Conservation (phyloP, 2,329 filamentous ascomycete genomes). For the Lecanicillium sp. region DNA sequence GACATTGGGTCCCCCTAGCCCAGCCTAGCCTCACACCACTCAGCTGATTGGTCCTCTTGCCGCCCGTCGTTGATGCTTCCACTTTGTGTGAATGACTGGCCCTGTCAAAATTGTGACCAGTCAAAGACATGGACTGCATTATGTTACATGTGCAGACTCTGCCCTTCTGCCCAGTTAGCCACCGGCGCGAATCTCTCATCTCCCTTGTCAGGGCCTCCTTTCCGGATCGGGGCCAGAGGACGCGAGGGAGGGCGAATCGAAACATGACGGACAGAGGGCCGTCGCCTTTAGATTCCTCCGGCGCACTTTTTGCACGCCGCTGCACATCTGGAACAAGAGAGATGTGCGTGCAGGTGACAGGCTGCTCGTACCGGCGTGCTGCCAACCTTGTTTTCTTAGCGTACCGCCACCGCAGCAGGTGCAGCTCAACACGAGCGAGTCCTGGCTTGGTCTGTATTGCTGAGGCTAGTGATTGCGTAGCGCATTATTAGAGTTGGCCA, state of each 20-base stretch:
- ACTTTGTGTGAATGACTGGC: not conserved
- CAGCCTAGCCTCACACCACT: not conserved
- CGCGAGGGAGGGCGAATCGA: not conserved
- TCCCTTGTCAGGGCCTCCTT: not conserved
- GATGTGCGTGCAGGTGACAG: too few relatives aligned
- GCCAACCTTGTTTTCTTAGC: too few relatives aligned
- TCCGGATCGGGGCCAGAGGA: not conserved
- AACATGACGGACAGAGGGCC: not conserved
- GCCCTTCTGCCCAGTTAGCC: not conserved
- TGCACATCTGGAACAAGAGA: too few relatives aligned
- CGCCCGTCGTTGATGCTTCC: conserved; percentile 7
- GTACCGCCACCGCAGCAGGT: too few relatives aligned
- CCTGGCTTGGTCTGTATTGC: too few relatives aligned
- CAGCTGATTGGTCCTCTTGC: conserved; percentile 11
- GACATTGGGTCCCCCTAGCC: not conserved
- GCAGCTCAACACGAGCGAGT: too few relatives aligned
- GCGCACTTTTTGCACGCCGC: too few relatives aligned
- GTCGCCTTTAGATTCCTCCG: too few relatives aligned
- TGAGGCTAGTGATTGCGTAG: too few relatives aligned
- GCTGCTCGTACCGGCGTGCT: too few relatives aligned
- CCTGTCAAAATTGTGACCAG: not conserved
- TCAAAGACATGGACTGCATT: conserved; percentile 6
- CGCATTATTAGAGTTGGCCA: too few relatives aligned
- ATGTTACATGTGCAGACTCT: not conserved
- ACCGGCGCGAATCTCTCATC: not conserved